Conservation (phyloP, 179 eudicot species). For the Spergularia azorica region DNA sequence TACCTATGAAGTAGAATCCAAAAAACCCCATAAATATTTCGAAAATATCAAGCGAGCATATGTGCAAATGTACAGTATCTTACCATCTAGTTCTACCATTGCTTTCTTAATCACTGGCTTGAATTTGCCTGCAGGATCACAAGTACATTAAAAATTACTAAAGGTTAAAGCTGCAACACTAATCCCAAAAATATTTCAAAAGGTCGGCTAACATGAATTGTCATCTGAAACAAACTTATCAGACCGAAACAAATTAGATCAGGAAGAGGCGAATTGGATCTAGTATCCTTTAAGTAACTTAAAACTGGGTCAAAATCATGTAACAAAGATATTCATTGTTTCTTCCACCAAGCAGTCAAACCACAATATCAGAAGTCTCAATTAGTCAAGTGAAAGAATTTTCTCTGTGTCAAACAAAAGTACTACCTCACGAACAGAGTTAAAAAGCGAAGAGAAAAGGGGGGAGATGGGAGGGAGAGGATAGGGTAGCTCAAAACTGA, state of each 20-base stretch:
- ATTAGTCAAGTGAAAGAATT: not conserved
- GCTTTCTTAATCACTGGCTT: conserved; percentile 99
- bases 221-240: not conserved
- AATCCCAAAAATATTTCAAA: not conserved
- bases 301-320: not conserved
- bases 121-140: conserved; percentile 69
- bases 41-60: not conserved
- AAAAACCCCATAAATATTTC: not conserved
- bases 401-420: not conserved
- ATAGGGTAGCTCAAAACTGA: not conserved
- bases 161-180: not conserved
- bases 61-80: not conserved
- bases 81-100: conserved; percentile 95
- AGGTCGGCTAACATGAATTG: no score
- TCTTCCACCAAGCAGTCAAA: not conserved
- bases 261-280: not conserved
- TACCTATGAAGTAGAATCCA: not conserved
- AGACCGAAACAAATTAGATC: not conserved
- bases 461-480: no score
- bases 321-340: not conserved
- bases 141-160: not conserved
- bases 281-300: not conserved
- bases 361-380: not conserved
- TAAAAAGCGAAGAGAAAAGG: not conserved
- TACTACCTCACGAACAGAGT: not conserved